Conservation (phyloP, 371 early-diverging fungal species). For the Rhizopus delemar region DNA sequence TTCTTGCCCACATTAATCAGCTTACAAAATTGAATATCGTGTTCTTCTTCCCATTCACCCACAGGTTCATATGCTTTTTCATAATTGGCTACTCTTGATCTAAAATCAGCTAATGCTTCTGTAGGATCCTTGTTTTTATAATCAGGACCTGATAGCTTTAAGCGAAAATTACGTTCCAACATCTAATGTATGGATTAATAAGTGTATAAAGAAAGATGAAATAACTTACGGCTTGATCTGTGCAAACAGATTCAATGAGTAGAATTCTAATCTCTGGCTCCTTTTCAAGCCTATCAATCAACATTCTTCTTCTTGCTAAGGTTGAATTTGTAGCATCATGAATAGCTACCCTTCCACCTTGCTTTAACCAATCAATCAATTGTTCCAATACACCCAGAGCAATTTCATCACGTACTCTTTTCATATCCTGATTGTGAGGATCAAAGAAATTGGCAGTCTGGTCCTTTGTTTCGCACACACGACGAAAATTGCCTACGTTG, state of each 20-base stretch:
- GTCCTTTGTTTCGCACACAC: slow-evolving; percentile 54
- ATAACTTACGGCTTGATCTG: slow-evolving; percentile 51
- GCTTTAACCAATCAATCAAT: slow-evolving; percentile 73
- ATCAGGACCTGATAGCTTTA: slow-evolving; percentile 85
- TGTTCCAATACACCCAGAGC: slow-evolving; percentile 83
- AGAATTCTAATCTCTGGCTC: slow-evolving; percentile 61
- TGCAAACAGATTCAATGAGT: slow-evolving; percentile 80
- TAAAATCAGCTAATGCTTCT: slow-evolving; percentile 76
- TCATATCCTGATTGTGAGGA: slow-evolving; percentile 69
- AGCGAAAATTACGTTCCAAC: slow-evolving; percentile 73
- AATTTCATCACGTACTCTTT: slow-evolving; percentile 68
- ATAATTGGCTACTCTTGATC: slow-evolving; percentile 75
- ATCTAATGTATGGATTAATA: slow-evolving; percentile 32
- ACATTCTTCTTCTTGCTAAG: slow-evolving; percentile 59
- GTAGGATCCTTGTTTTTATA: slow-evolving; percentile 73
- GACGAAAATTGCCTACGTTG: slow-evolving; percentile 85
- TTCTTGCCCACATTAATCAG: slow-evolving; percentile 84
- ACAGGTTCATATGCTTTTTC: slow-evolving; percentile 84
- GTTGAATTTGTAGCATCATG: slow-evolving; percentile 93
- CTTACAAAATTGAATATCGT: slow-evolving; percentile 79
- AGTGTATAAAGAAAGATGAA: background rate
- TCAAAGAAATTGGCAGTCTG: slow-evolving; percentile 76
- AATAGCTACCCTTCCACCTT: slow-evolving; percentile 76
- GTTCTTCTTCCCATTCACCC: slow-evolving; percentile 73
- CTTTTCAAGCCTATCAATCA: slow-evolving; percentile 64